These are phyloP conservation scores for Neobulgaria alba DNA, from an alignment of 2,329 filamentous ascomycete species.

Conservation along the genomic window DNA sequence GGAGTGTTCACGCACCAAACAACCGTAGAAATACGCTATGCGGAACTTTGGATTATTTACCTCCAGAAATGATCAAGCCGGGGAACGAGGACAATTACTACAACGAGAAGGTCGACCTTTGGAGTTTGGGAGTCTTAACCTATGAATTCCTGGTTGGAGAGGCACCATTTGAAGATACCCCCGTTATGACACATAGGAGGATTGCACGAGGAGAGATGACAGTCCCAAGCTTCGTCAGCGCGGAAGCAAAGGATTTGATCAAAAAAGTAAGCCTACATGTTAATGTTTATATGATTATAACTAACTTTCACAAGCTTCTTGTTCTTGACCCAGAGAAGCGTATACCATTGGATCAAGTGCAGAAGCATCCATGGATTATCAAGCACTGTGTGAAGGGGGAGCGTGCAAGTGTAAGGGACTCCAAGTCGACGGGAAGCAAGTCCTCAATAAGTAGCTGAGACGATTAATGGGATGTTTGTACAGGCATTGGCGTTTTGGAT, in stretches of 20 bases:
- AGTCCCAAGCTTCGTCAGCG: constrained; percentile 80
- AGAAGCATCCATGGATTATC: constrained; percentile 89
- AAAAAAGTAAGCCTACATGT: constrained; percentile 56
- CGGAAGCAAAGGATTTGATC: constrained; percentile 86
- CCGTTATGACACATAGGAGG: constrained; percentile 84
- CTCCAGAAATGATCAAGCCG: constrained; percentile 91
- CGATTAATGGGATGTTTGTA: constrained; percentile 22
- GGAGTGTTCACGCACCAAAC: constrained; percentile 96
- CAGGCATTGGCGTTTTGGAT: constrained; percentile 21
- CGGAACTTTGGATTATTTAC: constrained; percentile 93
- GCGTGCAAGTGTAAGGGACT: constrained; percentile 26
- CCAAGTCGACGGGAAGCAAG: constrained; percentile 28
- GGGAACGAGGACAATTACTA: constrained; percentile 80
- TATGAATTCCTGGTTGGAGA: constrained; percentile 96
- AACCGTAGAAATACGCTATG: constrained; percentile 92
- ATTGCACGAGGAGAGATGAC: constrained; percentile 89
- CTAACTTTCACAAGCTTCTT: constrained; percentile 49
- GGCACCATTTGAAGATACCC: constrained; percentile 93
- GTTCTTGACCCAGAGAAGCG: constrained; percentile 91
- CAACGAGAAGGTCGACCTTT: constrained; percentile 90
- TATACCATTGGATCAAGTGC: constrained; percentile 80
- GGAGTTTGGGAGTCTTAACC: constrained; percentile 88
- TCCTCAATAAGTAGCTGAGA: constrained; percentile 19
- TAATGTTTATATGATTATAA: not conserved
- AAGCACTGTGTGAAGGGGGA: constrained; percentile 67